Percentiles rank a stretch among this genome's conserved stretches.
phyloP scores from a whole-genome alignment of 257 asterid genomes.

The Datura wrightii region DNA sequence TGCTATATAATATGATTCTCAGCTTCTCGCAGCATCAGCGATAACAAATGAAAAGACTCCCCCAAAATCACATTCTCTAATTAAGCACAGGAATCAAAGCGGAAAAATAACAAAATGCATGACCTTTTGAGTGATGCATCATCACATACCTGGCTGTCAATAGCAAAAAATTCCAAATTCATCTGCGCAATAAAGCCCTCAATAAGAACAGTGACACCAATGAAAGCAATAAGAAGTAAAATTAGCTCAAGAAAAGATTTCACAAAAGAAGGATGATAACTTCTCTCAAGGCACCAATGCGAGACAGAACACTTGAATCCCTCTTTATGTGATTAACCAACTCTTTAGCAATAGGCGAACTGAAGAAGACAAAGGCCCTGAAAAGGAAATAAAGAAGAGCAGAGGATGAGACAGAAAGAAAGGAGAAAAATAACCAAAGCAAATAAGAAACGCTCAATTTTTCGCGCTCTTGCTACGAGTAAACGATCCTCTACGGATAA shows the following conservation, averaged over 20 bases:
- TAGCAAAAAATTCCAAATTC: conserved; percentile 96
- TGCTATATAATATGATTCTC: not conserved
- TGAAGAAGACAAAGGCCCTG: conserved; percentile 96
- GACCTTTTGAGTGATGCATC: conserved; percentile 29
- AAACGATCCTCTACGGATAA: too few relatives aligned
- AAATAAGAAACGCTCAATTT: not conserved
- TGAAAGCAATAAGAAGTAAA: conserved; percentile 32
- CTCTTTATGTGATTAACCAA: conserved; percentile 82
- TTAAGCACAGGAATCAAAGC: conserved; percentile 23
- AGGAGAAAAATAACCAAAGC: conserved; percentile 10
- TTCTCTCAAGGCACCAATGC: conserved; percentile 99
- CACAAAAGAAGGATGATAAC: conserved; percentile 44
- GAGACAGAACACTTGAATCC: conserved; percentile 83
- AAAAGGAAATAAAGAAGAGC: conserved; percentile 27
- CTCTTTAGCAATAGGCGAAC: conserved; percentile 89
- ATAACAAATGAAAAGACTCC: not conserved
- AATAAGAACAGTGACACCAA: conserved; percentile 43
- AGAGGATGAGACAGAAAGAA: conserved; percentile 5
- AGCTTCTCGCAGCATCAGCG: not conserved
- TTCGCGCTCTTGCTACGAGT: too few relatives aligned
- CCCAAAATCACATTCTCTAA: not conserved
- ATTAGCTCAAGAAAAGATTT: conserved; percentile 35
- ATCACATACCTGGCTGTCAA: conserved; percentile 87
- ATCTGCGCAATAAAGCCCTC: conserved; percentile 65
- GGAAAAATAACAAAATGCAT: not conserved